Evolutionary conservation across 1,284 basidiomycete genomes (phyloP).

Genomic region (Boletus sp.): DNA sequence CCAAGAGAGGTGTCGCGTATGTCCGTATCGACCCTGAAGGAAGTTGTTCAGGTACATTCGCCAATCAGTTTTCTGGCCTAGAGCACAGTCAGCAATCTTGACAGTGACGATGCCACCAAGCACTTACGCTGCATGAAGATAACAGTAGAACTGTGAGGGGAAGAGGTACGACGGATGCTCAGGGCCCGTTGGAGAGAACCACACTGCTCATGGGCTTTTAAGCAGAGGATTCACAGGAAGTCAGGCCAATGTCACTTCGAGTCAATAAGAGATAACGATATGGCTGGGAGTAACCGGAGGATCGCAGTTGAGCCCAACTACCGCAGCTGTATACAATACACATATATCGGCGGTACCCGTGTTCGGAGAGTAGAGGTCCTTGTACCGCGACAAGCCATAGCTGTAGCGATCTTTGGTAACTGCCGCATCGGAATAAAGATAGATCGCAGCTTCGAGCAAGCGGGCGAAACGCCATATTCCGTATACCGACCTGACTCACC

Average conservation of each 20-base stretch:
- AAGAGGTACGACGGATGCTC: slow-evolving; percentile 8
- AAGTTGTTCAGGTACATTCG: slow-evolving; percentile 36
- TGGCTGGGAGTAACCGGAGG: slow-evolving; percentile 3
- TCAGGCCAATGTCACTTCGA: slow-evolving; percentile 29
- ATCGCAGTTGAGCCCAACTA: slow-evolving; percentile 15
- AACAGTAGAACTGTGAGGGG: neutral
- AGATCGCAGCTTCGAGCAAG: slow-evolving; percentile 25
- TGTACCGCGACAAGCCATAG: slow-evolving; percentile 16
- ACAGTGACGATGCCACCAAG: neutral
- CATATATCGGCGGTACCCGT: slow-evolving; percentile 16
- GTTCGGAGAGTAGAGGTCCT: slow-evolving; percentile 23
- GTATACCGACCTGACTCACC: slow-evolving; percentile 35
- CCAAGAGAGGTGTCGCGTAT: slow-evolving; percentile 34
- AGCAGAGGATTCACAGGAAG: slow-evolving; percentile 33
- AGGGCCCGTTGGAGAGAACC: slow-evolving; percentile 14
- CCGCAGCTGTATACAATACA: slow-evolving; percentile 28
- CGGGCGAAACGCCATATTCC: slow-evolving; percentile 34
- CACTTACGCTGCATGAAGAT: slow-evolving; percentile 30
- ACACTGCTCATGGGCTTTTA: slow-evolving; percentile 26
- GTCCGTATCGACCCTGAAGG: slow-evolving; percentile 38
- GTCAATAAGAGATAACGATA: slow-evolving; percentile 35
- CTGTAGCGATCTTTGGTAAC: slow-evolving; percentile 28
- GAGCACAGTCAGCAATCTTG: slow-evolving; percentile 12
- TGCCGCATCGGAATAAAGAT: slow-evolving; percentile 27
- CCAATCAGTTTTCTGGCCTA: slow-evolving; percentile 33